Base-by-base conservation (phyloP, 768 basidiomycete species). In the Leccinum variicolor region DNA sequence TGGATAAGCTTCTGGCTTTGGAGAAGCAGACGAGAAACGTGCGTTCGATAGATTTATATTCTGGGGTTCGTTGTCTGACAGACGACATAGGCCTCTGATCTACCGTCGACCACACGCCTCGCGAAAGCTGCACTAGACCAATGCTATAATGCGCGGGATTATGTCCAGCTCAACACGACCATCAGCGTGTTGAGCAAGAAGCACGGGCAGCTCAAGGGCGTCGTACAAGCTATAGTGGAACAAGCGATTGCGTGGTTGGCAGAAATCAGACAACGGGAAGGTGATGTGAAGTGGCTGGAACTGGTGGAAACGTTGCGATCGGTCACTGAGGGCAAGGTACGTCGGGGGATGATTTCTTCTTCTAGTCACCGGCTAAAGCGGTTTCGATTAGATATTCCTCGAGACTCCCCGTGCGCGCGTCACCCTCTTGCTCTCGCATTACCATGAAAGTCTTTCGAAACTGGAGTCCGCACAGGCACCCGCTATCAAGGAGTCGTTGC, bases 1-100 rank as follows among this genome's bases (percentile, higher is more conserved):
- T 98, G 31, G 96, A 99, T 75, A 93, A 90, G 76, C 84, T 98
- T 56, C 80, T 94, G 56, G 75, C 77, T 2, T 79, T 98, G 6
- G 97, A 99, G 77, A 98, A 98, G 75, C 95, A 97, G 73, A 90
- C 96, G 3, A 82, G 97, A 79, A 98, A 98, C 77, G 97, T 92
- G 56, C 46, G 84, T 75, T 4, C 26, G 34, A 50, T 31, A 31
- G 7, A 28, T 1, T 13, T 13, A 39, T 23, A 2, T 3, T 47
- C 53, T 51, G 14, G 3, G 1, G 17, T 52, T 21, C 21, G 3
- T 48, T 23, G 29, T 46, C 51, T 54, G 11, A 62, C 46, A 23
- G 58, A 33, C 34, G n/a, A 19, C 34, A 14, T 67, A 96, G 96
- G 94, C 95, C 15, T 88, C 95, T 55, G 97, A 99, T 81, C 80